Evolutionary conservation across 495 filamentous ascomycete genomes (phyloP).

Genomic region (Xeromyces bisporus): DNA sequence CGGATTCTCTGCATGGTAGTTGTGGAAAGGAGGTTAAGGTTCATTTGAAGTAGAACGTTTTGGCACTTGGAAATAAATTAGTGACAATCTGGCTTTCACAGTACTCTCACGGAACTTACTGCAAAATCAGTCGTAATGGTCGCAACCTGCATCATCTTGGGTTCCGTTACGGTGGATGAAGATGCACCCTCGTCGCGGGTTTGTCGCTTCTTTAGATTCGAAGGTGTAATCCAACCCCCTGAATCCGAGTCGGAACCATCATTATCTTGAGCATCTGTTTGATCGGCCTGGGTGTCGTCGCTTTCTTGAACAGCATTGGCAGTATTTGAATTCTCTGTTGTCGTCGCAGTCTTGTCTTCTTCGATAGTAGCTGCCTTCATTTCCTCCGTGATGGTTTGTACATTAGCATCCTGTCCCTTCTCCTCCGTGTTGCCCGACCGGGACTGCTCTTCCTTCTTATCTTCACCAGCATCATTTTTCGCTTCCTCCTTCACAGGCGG

Average conservation of each 20-base stretch:
- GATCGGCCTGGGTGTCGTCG: conserved; percentile 3
- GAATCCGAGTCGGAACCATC: conserved; percentile 42
- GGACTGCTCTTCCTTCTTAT: conserved; percentile 3
- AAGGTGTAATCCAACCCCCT: conserved; percentile 89
- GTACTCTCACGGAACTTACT: conserved; percentile 42
- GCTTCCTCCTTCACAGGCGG: conserved; percentile 32
- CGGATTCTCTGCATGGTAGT: conserved; percentile 52
- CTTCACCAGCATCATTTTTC: conserved; percentile 10
- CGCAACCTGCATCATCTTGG: conserved; percentile 58
- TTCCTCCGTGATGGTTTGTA: conserved; percentile 16
- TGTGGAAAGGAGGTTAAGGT: conserved; percentile 75
- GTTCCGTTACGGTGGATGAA: conserved; percentile 30
- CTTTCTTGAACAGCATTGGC: conserved; percentile 7
- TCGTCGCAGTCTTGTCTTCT: conserved; percentile 2
- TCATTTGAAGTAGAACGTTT: conserved; percentile 86
- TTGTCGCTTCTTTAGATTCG: conserved; percentile 76
- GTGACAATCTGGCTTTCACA: too few species aligned
- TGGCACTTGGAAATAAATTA: conserved; percentile 34
- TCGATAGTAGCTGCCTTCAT: conserved; percentile 13
- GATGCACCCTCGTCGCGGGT: conserved; percentile 40
- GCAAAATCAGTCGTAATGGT: conserved; percentile 89
- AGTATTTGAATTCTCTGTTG: conserved; percentile 2
- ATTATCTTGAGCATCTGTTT: conserved; percentile 4
- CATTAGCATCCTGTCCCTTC: conserved; percentile 9
- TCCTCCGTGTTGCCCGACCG: conserved; percentile 1